Conservation (phyloP, 768 basidiomycete genomes). For the Pleurotus tuoliensis region DNA sequence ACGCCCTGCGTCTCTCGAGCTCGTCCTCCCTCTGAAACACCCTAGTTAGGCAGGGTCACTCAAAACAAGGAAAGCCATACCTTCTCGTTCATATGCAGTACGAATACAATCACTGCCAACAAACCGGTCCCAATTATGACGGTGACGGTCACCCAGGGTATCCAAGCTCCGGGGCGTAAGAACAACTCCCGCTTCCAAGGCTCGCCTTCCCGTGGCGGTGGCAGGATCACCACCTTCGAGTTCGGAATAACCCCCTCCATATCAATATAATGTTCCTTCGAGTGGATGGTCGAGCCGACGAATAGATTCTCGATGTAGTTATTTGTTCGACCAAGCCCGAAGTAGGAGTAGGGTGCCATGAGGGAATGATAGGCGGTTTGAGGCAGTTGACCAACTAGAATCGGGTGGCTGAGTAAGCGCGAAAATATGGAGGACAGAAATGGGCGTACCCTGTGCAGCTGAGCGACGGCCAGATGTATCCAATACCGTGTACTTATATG, state of each 20-base stretch:
- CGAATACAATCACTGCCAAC: constrained; percentile 78
- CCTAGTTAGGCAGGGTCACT: constrained; percentile 5
- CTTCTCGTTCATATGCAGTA: constrained; percentile 91
- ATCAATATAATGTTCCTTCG: constrained; percentile 72
- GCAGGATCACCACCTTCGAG: constrained; percentile 93
- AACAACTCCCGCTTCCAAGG: constrained; percentile 89
- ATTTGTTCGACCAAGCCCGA: constrained; percentile 95
- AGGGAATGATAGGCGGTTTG: constrained; percentile 91
- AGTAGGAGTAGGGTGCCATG: constrained; percentile 90
- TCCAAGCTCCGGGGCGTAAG: constrained; percentile 93
- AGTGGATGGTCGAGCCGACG: constrained; percentile 84
- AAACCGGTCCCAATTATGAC: constrained; percentile 70
- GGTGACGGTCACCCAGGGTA: constrained; percentile 93
- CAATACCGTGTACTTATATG: constrained; percentile 95
- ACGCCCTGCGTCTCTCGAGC: constrained; percentile 76
- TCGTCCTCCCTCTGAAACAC: constrained; percentile 82
- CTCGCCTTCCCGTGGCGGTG: constrained; percentile 52
- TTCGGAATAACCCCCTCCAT: constrained; percentile 98
- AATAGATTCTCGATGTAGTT: constrained; percentile 99
- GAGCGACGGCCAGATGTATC: constrained; percentile 86
- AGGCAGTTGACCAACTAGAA: constrained; percentile 82
- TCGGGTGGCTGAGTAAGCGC: constrained; percentile 6
- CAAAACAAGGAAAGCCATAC: constrained; percentile 36
- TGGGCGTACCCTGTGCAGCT: constrained; percentile 74
- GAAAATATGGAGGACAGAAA: neutral